Percentiles rank a stretch among this genome's conserved stretches.
Conservation (phyloP, 257 asterid genomes). For the Ajuga chamaepitys region DNA sequence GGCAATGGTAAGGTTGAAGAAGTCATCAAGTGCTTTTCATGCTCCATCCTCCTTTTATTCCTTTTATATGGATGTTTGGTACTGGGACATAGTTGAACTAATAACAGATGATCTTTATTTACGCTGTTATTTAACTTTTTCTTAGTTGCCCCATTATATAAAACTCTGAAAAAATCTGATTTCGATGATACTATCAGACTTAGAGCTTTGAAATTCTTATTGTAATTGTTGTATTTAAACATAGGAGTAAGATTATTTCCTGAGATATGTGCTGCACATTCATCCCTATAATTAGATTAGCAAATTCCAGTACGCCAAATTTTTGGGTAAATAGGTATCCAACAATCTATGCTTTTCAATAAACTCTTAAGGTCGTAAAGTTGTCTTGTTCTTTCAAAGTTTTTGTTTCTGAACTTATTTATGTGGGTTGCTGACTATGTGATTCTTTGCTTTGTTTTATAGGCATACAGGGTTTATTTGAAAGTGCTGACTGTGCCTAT, state of each 20-base stretch:
- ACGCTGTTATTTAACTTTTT: not conserved
- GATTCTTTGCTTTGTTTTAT: constrained; percentile 16
- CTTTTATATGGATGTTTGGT: not conserved
- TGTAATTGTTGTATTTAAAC: not conserved
- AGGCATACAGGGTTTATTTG: constrained; percentile 65
- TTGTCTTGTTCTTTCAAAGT: not conserved
- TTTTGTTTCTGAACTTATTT: constrained; percentile 2
- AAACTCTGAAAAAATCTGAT: not conserved
- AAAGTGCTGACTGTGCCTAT: constrained; percentile 60
- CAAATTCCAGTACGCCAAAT: not conserved
- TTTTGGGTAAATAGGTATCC: not conserved
- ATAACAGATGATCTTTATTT: constrained; percentile 2
- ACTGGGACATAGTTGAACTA: not conserved
- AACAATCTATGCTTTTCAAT: not conserved
- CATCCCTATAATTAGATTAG: not conserved
- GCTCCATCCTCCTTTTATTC: not conserved
- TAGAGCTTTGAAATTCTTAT: not conserved
- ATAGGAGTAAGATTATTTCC: not conserved
- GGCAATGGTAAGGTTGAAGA: constrained; percentile 51
- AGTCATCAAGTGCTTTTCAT: constrained; percentile 6
- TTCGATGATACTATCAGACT: not conserved
- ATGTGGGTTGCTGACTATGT: constrained; percentile 12
- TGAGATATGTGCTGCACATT: not conserved
- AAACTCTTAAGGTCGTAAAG: not conserved
- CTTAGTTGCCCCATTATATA: not conserved